These are phyloP conservation scores for Aspergillus pseudonomiae DNA, from an alignment of 2,329 filamentous ascomycete species.

Conservation along the genomic window DNA sequence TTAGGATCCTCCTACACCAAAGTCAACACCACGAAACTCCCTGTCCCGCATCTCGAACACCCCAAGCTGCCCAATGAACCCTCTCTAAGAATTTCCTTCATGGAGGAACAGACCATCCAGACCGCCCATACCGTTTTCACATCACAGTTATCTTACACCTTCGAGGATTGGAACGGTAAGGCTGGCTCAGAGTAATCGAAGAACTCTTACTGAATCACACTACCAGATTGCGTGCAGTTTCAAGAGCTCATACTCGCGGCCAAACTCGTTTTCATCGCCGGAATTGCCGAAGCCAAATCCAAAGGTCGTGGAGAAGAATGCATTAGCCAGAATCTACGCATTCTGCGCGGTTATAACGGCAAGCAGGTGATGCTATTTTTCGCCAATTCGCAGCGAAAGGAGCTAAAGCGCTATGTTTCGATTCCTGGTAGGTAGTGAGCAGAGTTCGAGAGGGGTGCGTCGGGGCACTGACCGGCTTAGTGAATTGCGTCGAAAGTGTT, in stretches of 20 bases:
- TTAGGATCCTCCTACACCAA: not conserved
- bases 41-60: slow-evolving; percentile 47
- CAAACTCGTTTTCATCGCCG: slow-evolving; percentile 44
- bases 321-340: slow-evolving; percentile 48
- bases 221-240: slow-evolving; percentile 44
- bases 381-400: slow-evolving; percentile 46
- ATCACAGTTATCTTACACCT: slow-evolving; percentile 46
- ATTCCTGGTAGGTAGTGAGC: slow-evolving; percentile 35
- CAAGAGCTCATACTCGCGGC: slow-evolving; percentile 45
- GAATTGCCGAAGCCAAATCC: slow-evolving; percentile 47
- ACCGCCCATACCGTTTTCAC: slow-evolving; percentile 41
- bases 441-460: not conserved
- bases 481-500: slow-evolving; percentile 43
- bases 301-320: slow-evolving; percentile 50
- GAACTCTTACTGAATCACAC: slow-evolving; percentile 10
- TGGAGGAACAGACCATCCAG: slow-evolving; percentile 49
- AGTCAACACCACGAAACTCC: slow-evolving; percentile 42
- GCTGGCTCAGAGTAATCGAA: not conserved
- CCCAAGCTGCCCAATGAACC: slow-evolving; percentile 38
- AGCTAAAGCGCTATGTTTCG: slow-evolving; percentile 45
- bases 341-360: slow-evolving; percentile 40
- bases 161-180: slow-evolving; percentile 45
- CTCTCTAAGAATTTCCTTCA: slow-evolving; percentile 44
- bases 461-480: slow-evolving; percentile 19
- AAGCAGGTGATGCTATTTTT: slow-evolving; percentile 43